Conservation (phyloP, 305 asterid species). For the Andrographis paniculata region DNA sequence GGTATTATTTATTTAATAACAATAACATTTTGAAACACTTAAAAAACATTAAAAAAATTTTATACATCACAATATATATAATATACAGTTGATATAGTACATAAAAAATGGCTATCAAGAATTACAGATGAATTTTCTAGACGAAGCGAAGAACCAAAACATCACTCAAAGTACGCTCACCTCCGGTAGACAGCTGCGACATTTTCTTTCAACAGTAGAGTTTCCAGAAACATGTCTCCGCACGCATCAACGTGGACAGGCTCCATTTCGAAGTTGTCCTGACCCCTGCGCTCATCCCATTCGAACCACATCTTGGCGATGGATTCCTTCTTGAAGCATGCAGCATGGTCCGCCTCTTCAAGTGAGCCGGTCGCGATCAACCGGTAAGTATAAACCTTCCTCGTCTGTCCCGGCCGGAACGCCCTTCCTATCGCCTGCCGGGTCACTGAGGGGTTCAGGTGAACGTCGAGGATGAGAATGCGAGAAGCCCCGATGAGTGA, state of each 20-base stretch:
- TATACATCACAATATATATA: too few species aligned
- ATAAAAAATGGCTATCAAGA: too few species aligned
- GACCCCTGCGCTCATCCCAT: constrained; percentile 71
- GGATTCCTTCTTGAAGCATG: constrained; percentile 89
- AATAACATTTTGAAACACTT: too few species aligned
- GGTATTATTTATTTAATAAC: too few species aligned
- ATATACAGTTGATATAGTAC: too few species aligned
- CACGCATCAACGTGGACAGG: constrained; percentile 39
- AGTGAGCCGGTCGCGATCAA: constrained; percentile 72
- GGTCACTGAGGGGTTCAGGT: constrained; percentile 84
- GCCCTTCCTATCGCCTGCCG: constrained; percentile 99
- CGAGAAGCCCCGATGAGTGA: constrained; percentile 97
- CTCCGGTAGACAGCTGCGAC: constrained; percentile 45
- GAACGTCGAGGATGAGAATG: constrained; percentile 74
- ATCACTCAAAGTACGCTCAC: too few species aligned
- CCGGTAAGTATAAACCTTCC: constrained; percentile 72
- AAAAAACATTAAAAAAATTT: too few species aligned
- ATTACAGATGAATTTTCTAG: too few species aligned
- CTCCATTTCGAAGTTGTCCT: constrained; percentile 59
- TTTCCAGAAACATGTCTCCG: constrained; percentile 67
- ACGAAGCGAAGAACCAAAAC: too few species aligned
- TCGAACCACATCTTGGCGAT: constrained; percentile 97
- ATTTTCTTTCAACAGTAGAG: constrained; percentile 55
- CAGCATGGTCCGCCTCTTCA: constrained; percentile 71
- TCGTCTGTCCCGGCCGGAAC: constrained; percentile 86